Evolutionary conservation across 306 rosid genomes (phyloP), one percentile per base, ranked within the genome.

Genomic region (Vigna radiata): DNA sequence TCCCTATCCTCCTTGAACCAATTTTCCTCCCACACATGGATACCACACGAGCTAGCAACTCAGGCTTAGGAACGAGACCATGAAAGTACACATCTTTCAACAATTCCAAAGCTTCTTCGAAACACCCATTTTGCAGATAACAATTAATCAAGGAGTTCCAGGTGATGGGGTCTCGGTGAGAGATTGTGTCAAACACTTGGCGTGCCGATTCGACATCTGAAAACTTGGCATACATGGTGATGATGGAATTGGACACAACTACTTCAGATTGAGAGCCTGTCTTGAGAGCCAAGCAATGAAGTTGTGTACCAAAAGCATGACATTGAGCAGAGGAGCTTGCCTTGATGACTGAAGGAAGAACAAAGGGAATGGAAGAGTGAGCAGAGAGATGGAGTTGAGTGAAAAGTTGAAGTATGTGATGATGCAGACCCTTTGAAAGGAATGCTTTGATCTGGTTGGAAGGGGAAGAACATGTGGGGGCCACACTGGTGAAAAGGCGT

Each of bases 61-160:
- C 91, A 0, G 91, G 82, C 80, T 89, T 91, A 5, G 86, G 88
- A 16, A 19, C 77, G 71, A 86, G 19, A 76, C 86, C 91, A 77
- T 62, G 7, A 19, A 46, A 71, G 48, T 79, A 74, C 79, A 84
- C 83, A 62, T 49, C 43, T 68, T 79, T 86, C 36, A 89, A 79
- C 79, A 15, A 49, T 79, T 83, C 23, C 17, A 87, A 47, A 71
- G 88, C 93, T 58, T 86, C 37, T 21, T 6, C 7, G 19, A 80
- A 71, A 58, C 60, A 64, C 76, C 87, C 91, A 76, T 91, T 89
- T 71, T 87, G 91, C 70, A 89, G 49, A 81, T 80, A 87, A 80
- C 89, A 87, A 77, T 91, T 87, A 11, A 91, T 77, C 79, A 89
- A 77, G 65, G 96, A 78, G 63, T 84, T 89, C 93, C 96, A 91